A percentile compares a stretch with the other conserved stretches of the same genome.
Evolutionary conservation across 2,329 filamentous ascomycete species (phyloP).

Genomic region (Bipolaris zeicola): DNA sequence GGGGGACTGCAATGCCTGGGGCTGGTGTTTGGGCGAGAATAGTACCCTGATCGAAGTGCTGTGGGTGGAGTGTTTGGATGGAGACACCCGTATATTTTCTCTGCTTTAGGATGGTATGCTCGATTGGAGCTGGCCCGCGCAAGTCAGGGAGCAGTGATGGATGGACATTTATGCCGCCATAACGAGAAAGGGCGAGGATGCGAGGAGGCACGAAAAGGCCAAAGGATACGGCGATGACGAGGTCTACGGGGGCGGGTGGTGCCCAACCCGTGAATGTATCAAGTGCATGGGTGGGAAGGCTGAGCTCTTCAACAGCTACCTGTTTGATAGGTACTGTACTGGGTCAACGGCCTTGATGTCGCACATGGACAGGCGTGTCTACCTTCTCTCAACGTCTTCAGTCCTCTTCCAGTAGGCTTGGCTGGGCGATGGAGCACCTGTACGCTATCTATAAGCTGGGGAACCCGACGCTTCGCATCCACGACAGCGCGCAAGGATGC

Average conservation of each 20-base stretch:
- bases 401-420: conserved; percentile 76
- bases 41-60: conserved; percentile 76
- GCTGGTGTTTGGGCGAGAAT: conserved; percentile 70
- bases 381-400: conserved; percentile 72
- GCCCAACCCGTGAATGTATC: conserved; percentile 85
- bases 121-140: conserved; percentile 83
- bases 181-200: conserved; percentile 71
- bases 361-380: conserved; percentile 24
- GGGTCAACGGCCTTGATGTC: conserved; percentile 16
- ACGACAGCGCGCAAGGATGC: conserved; percentile 73
- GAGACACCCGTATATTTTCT: conserved; percentile 72
- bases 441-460: conserved; percentile 64
- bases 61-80: conserved; percentile 82
- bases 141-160: conserved; percentile 89
- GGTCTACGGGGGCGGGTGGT: conserved; percentile 57
- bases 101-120: conserved; percentile 75
- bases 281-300: conserved; percentile 72
- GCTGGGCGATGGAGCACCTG: conserved; percentile 83
- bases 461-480: conserved; percentile 56
- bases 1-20: conserved; percentile 61
- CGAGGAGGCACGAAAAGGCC: conserved; percentile 83
- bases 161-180: conserved; percentile 92
- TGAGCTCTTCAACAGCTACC: conserved; percentile 64
- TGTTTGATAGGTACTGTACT: conserved; percentile 71
- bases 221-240: conserved; percentile 93